phyloP scores from a whole-genome alignment of 2,329 filamentous ascomycete genomes.

The Xylaria sp. region DNA sequence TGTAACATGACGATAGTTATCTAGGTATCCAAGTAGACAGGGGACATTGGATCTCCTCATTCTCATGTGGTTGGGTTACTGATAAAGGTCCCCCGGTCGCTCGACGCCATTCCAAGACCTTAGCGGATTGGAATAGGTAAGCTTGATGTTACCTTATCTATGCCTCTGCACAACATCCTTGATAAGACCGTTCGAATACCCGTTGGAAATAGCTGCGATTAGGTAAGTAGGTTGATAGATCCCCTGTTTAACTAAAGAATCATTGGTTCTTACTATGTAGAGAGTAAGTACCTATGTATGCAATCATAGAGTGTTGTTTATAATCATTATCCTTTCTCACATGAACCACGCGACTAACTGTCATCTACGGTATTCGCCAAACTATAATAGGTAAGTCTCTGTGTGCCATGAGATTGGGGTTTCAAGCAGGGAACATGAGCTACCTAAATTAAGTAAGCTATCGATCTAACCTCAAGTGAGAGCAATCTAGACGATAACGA shows the following conservation, averaged over 20 bases:
- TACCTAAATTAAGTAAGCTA: background rate
- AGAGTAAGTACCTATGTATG: background rate
- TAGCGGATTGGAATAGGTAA: slow-evolving; percentile 9
- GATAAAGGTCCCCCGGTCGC: slow-evolving; percentile 5
- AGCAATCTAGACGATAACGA: background rate
- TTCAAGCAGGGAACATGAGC: background rate
- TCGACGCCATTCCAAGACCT: slow-evolving; percentile 5
- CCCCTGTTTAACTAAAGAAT: background rate
- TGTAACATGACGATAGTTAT: background rate
- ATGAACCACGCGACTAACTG: background rate
- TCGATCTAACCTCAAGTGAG: background rate
- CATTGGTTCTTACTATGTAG: too few relatives aligned
- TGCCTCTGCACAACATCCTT: background rate
- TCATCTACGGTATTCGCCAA: background rate
- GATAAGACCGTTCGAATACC: background rate
- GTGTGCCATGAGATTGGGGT: background rate
- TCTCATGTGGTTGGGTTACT: slow-evolving; percentile 5
- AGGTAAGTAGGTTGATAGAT: background rate
- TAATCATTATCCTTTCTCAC: background rate
- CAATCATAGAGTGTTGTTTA: background rate
- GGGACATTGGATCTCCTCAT: background rate
- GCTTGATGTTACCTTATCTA: slow-evolving; percentile 20
- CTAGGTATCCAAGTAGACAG: background rate
- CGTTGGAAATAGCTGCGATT: background rate
- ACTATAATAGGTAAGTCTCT: background rate